phyloP scores from a whole-genome alignment of 2,329 filamentous ascomycete species.

The Cadophora gregata region DNA sequence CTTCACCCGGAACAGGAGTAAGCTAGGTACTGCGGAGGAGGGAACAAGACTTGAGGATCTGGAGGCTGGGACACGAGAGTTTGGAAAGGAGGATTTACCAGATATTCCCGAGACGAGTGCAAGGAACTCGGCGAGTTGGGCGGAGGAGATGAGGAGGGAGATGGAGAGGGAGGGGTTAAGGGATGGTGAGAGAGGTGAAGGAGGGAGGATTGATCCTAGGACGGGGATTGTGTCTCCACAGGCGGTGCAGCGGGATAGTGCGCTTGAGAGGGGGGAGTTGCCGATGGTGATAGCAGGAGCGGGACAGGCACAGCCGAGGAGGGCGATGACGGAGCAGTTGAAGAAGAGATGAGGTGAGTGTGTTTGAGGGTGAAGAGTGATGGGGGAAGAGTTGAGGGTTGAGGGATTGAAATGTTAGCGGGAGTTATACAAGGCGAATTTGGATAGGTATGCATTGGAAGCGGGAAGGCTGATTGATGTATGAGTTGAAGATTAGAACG shows the following conservation, averaged over 20 bases:
- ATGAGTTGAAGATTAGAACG: too few relatives aligned
- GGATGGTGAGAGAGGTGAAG: neutral
- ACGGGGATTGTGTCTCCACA: slow-evolving; percentile 43
- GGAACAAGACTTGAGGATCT: slow-evolving; percentile 40
- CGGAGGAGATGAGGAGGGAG: slow-evolving; percentile 14
- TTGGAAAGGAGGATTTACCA: slow-evolving; percentile 46
- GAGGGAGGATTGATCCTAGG: slow-evolving; percentile 41
- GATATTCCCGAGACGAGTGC: slow-evolving; percentile 50
- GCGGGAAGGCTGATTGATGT: neutral
- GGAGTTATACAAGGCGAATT: neutral
- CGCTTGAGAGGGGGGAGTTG: slow-evolving; percentile 36
- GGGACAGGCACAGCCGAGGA: too few relatives aligned
- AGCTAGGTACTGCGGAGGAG: slow-evolving; percentile 36
- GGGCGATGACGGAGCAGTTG: slow-evolving; percentile 29
- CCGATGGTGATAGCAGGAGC: slow-evolving; percentile 25
- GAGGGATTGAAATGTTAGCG: slow-evolving; percentile 13
- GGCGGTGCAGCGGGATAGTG: slow-evolving; percentile 40
- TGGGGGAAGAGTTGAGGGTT: neutral
- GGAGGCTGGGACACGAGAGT: slow-evolving; percentile 37
- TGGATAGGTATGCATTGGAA: neutral
- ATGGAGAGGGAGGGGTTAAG: neutral
- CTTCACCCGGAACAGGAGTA: slow-evolving; percentile 56
- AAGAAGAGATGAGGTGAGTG: slow-evolving; percentile 8
- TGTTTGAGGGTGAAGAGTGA: too few relatives aligned
- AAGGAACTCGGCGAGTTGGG: slow-evolving; percentile 26